A percentile compares a stretch with the other conserved stretches of the same genome.
These are phyloP conservation scores for Blastocladiella emersonii DNA, from an alignment of 371 early-diverging fungal genomes.

Conservation along the genomic window DNA sequence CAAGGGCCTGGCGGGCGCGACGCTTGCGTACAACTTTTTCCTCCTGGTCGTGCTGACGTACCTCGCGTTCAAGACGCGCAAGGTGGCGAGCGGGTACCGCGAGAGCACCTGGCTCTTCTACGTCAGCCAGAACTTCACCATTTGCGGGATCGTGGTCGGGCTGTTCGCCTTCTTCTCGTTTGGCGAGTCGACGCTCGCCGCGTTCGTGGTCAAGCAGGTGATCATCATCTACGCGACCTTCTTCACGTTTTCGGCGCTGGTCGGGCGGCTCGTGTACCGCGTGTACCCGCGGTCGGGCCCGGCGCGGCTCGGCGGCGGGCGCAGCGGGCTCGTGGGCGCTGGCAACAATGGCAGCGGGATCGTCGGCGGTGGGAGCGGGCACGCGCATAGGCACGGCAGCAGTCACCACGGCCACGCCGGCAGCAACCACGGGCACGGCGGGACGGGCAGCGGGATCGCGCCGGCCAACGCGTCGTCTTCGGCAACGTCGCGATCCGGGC, in stretches of 20 bases:
- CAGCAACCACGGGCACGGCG: no score
- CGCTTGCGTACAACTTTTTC: neutral
- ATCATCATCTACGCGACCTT: neutral
- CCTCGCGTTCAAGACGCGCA: slow-evolving; percentile 1
- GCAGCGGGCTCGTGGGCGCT: no score
- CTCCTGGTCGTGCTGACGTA: neutral
- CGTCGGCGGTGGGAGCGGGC: no score
- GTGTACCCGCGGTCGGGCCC: neutral
- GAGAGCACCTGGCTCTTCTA: neutral
- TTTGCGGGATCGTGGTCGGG: neutral
- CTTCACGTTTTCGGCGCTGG: neutral
- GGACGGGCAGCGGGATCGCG: no score
- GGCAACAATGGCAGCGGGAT: no score
- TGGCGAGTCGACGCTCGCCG: neutral
- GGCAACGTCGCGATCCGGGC: no score
- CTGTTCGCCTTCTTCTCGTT: neutral
- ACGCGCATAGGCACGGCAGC: no score
- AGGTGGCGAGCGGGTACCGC: neutral
- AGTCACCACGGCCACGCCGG: no score
- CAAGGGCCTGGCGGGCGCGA: neutral
- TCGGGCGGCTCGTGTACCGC: neutral
- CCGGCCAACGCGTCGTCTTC: no score
- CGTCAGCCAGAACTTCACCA: neutral
- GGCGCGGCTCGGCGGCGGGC: no score
- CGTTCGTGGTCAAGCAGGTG: neutral